Evolutionary conservation across 495 filamentous ascomycete genomes (phyloP).

Genomic region (Lasiosphaeria hispida): DNA sequence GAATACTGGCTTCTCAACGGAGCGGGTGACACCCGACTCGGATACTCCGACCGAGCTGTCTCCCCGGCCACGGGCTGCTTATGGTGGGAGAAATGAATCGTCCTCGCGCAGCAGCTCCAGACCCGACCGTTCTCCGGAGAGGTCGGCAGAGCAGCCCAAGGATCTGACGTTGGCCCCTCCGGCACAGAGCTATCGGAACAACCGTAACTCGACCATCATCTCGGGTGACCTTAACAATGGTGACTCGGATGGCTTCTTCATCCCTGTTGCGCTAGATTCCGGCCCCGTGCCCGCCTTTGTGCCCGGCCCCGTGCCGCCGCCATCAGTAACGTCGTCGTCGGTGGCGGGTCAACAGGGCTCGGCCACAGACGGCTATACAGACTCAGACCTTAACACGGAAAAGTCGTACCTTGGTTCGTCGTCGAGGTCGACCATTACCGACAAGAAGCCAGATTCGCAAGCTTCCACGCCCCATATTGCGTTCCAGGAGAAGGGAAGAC

Average conservation of each 20-base stretch:
- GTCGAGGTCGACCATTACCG: slow-evolving; percentile 25
- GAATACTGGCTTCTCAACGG: slow-evolving; percentile 54
- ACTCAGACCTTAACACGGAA: slow-evolving; percentile 41
- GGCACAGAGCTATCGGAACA: slow-evolving; percentile 72
- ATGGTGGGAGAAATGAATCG: slow-evolving; percentile 43
- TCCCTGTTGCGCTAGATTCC: slow-evolving; percentile 87
- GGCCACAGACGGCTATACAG: slow-evolving; percentile 41
- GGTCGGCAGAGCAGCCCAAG: slow-evolving; percentile 34
- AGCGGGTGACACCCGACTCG: slow-evolving; percentile 72
- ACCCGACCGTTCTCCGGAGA: slow-evolving; percentile 49
- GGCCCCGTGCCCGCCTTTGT: slow-evolving; percentile 59
- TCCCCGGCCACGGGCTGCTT: slow-evolving; percentile 56
- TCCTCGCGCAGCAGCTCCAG: slow-evolving; percentile 50
- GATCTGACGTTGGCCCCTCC: slow-evolving; percentile 67
- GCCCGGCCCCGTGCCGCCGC: slow-evolving; percentile 56
- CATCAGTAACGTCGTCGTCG: slow-evolving; percentile 60
- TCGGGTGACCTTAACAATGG: slow-evolving; percentile 58
- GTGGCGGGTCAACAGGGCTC: slow-evolving; percentile 11
- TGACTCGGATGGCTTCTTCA: slow-evolving; percentile 74
- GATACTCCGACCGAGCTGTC: slow-evolving; percentile 73
- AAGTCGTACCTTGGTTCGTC: slow-evolving; percentile 49
- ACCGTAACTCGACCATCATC: slow-evolving; percentile 68
- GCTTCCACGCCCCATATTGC: slow-evolving; percentile 80
- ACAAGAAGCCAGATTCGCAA: slow-evolving; percentile 42
- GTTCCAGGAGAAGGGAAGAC: slow-evolving; percentile 80